Base-by-base conservation (phyloP, 1,139 yeast species). In the Zygosaccharomyces pseudobailii region DNA sequence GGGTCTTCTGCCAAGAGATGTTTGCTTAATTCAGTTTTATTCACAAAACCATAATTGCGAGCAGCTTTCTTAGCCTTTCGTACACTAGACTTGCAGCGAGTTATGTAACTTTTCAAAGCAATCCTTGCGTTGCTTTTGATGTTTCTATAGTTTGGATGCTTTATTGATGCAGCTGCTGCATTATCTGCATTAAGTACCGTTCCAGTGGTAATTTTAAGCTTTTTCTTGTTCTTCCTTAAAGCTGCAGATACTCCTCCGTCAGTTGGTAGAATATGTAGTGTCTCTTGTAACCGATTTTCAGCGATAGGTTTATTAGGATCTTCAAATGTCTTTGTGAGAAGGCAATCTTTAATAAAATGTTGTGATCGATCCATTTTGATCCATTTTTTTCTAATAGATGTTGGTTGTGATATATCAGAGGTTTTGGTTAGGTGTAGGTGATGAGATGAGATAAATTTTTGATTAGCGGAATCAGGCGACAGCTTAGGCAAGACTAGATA, bases 261-360 rank as follows among this genome's bases (percentile, higher is more conserved):
- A 0, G 68, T 64, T 7, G 68, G 67, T 24, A 58, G 44, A 6
- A 64, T 43, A n/a, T 63, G 45, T 24, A 64, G 48, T 2, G 67
- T 62, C 20, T 58, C 62, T 17, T 54, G 55, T 10, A 64, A 48
- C 37, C 68, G 48, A 4, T 55, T 56, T 36, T 62, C 67, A 42
- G 55, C 56, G 13, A 63, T 53, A 1, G 65, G 65, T 48, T 61
- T 62, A 30, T 53, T 55, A 8, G 65, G 63, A 50, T 61, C 55
- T 36, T 54, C 53, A 37, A 63, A 59, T 42, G 56, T 60, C 41
- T 55, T 60, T 0, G 63, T 55, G 8, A 64, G 54, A 5, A 64
- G 50, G 41, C 59, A 54, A 10, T 62, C 57, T 36, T 56, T 59
- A 5, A 64, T 58, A 45, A 63, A 64, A 9, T 55, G 48, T 40